phyloP scores from a whole-genome alignment of 75 land plant genomes.

The Picea glauca region DNA sequence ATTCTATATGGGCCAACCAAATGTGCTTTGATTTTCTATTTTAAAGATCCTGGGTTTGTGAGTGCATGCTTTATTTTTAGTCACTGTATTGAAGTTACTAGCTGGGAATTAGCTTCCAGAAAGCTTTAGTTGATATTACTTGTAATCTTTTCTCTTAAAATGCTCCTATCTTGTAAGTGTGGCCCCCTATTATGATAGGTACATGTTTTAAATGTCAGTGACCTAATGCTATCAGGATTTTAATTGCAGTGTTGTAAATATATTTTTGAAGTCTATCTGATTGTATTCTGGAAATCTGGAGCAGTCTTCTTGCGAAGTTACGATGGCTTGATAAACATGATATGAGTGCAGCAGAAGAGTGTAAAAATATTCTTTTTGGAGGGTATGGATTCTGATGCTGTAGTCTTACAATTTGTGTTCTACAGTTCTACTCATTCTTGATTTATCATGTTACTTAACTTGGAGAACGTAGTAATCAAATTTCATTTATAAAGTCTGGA shows the following conservation, averaged over 20 bases:
- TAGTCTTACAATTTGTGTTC: neutral
- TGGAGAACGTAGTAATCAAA: neutral
- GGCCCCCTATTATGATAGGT: neutral
- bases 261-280: slow-evolving; percentile 4
- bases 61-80: neutral
- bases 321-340: slow-evolving; percentile 44
- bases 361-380: slow-evolving; percentile 31
- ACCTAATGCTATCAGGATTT: neutral
- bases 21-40: neutral
- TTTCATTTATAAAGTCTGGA: neutral
- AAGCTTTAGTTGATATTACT: neutral
- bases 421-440: neutral
- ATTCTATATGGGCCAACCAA: neutral
- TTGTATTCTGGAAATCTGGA: neutral
- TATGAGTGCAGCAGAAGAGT: slow-evolving; percentile 11
- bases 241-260: neutral
- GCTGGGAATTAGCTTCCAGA: neutral
- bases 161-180: neutral
- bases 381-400: slow-evolving; percentile 19
- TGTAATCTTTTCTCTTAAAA: neutral
- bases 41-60: neutral
- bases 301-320: slow-evolving; percentile 37
- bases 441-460: neutral
- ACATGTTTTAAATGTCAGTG: neutral
- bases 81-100: neutral